Percentiles rank a stretch among this genome's conserved stretches.
phyloP scores from a whole-genome alignment of 2,329 filamentous ascomycete species.

The Sporothrix euskadiensis region DNA sequence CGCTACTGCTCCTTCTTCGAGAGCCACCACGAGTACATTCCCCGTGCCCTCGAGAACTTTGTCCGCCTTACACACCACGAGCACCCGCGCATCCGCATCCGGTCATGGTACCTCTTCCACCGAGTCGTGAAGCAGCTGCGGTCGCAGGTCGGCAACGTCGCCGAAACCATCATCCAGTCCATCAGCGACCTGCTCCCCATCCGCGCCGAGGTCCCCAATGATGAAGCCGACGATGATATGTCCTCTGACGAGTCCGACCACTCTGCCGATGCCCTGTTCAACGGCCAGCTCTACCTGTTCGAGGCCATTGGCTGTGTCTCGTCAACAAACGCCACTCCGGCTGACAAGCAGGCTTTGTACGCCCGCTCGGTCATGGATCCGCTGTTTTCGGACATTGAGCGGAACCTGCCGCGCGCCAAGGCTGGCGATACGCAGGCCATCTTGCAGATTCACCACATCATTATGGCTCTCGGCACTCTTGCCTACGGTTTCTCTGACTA shows the following conservation, averaged over 20 bases:
- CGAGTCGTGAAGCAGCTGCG: constrained; percentile 88
- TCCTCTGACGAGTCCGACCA: constrained; percentile 91
- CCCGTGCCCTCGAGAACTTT: constrained; percentile 86
- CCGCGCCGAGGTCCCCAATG: constrained; percentile 80
- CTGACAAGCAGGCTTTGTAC: constrained; percentile 84
- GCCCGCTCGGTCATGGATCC: constrained; percentile 86
- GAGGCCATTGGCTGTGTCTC: constrained; percentile 93
- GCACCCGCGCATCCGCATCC: constrained; percentile 80
- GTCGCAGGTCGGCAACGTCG: constrained; percentile 80
- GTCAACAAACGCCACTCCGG: constrained; percentile 72
- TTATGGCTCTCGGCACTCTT: constrained; percentile 91
- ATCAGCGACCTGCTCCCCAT: constrained; percentile 86
- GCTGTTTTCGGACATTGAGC: constrained; percentile 85
- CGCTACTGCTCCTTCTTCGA: constrained; percentile 94
- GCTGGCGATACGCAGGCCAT: constrained; percentile 77
- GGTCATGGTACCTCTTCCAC: constrained; percentile 97
- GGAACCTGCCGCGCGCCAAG: constrained; percentile 73
- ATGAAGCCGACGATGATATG: constrained; percentile 84
- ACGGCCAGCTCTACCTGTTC: constrained; percentile 87
- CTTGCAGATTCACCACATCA: constrained; percentile 91
- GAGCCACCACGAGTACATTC: constrained; percentile 75
- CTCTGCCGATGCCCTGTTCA: constrained; percentile 87
- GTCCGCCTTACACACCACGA: constrained; percentile 86
- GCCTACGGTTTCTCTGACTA: constrained; percentile 93
- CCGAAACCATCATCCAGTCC: constrained; percentile 87